These are phyloP conservation scores for Wolfiporia cocos DNA, from an alignment of 1,284 basidiomycete species.

Conservation along the genomic window DNA sequence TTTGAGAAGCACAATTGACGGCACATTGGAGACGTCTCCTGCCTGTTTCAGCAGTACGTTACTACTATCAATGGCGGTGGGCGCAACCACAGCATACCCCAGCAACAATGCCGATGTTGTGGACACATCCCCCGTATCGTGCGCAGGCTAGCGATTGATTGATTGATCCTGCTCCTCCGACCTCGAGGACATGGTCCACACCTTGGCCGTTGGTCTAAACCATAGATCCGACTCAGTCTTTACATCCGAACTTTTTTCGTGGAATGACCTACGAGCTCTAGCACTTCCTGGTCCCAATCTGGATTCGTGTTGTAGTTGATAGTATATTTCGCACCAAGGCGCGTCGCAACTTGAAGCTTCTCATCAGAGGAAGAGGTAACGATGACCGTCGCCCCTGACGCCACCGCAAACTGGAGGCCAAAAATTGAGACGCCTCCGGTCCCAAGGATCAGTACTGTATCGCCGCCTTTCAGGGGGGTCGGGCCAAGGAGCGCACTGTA, in stretches of 20 bases:
- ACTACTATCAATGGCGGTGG: background rate
- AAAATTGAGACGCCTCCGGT: conserved; percentile 33
- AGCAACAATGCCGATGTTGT: conserved; percentile 33
- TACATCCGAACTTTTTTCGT: too few species aligned
- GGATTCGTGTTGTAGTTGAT: conserved; percentile 31
- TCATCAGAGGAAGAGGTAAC: conserved; percentile 35
- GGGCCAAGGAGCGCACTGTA: conserved; percentile 33
- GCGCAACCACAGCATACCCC: conserved; percentile 9
- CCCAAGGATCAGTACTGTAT: conserved; percentile 28
- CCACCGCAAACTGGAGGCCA: conserved; percentile 30
- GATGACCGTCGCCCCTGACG: conserved; percentile 32
- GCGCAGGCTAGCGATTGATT: conserved; percentile 28
- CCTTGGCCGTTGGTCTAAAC: conserved; percentile 28
- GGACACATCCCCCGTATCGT: conserved; percentile 30
- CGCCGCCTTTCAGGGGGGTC: conserved; percentile 20
- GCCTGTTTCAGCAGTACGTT: background rate
- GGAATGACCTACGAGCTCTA: conserved; percentile 11
- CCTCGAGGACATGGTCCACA: conserved; percentile 36
- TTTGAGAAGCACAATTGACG: conserved; percentile 1
- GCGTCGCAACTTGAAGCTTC: conserved; percentile 27
- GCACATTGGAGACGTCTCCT: conserved; percentile 5
- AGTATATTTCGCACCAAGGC: conserved; percentile 25
- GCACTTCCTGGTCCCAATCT: conserved; percentile 33
- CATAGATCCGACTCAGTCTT: too few species aligned
- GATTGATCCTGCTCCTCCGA: conserved; percentile 34